Conservation (phyloP, 495 filamentous ascomycete genomes). For the Penicillium chermesinum region DNA sequence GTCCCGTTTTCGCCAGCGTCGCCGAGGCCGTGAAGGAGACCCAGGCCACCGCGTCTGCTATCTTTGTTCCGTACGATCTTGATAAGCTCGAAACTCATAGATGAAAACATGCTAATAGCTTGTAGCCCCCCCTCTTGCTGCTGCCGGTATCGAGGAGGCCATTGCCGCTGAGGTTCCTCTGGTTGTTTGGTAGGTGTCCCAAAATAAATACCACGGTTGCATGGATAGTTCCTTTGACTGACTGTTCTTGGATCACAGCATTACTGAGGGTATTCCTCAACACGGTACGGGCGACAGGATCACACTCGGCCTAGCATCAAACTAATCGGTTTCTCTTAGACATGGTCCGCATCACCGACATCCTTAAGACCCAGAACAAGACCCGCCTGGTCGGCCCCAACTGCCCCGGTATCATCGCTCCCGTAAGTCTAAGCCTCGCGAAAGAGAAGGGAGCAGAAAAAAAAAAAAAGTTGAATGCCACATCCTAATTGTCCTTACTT, state of each 20-base stretch:
- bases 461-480: too few relatives aligned
- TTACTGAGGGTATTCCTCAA: slow-evolving; percentile 97
- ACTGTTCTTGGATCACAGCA: slow-evolving; percentile 42
- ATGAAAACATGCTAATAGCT: slow-evolving; percentile 5
- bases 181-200: slow-evolving; percentile 67
- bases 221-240: slow-evolving; percentile 6
- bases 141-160: slow-evolving; percentile 94
- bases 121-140: slow-evolving; percentile 80
- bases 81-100: not conserved
- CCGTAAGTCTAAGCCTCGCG: slow-evolving; percentile 40
- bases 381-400: slow-evolving; percentile 95
- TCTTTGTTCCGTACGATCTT: slow-evolving; percentile 84
- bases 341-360: slow-evolving; percentile 98
- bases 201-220: slow-evolving; percentile 13
- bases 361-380: slow-evolving; percentile 96
- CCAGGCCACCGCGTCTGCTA: slow-evolving; percentile 84
- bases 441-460: not conserved
- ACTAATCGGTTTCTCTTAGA: slow-evolving; percentile 50
- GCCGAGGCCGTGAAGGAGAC: slow-evolving; percentile 85
- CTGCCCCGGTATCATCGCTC: slow-evolving; percentile 97
- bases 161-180: slow-evolving; percentile 87
- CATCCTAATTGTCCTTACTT: slow-evolving; percentile 11
- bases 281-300: slow-evolving; percentile 58
- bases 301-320: slow-evolving; percentile 1
- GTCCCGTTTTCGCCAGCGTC: slow-evolving; percentile 90